Evolutionary conservation across 2,329 filamentous ascomycete genomes (phyloP).

Genomic region (Cryphonectria naterciae): DNA sequence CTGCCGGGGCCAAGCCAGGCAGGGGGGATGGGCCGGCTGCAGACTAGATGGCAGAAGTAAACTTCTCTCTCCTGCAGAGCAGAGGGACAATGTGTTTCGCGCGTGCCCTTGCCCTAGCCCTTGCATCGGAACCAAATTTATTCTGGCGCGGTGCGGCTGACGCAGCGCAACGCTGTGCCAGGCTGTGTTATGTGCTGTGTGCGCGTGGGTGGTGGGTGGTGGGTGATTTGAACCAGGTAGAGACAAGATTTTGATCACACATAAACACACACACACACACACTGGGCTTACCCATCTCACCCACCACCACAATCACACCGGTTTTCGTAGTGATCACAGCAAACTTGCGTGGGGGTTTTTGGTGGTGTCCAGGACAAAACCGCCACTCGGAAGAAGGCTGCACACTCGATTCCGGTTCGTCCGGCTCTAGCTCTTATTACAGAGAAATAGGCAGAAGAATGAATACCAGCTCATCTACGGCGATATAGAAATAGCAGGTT

Average conservation of each 20-base stretch:
- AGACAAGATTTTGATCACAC: neutral
- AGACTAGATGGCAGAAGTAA: neutral
- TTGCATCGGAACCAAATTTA: conserved; percentile 8
- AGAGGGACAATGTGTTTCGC: neutral
- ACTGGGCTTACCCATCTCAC: neutral
- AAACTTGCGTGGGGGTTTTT: neutral
- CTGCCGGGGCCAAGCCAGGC: neutral
- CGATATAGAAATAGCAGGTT: neutral
- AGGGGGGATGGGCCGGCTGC: neutral
- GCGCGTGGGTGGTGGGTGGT: neutral
- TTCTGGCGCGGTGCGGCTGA: conserved; percentile 13
- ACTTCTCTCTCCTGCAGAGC: neutral
- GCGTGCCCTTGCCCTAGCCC: neutral
- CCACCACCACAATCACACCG: neutral
- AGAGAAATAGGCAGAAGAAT: neutral
- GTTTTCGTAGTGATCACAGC: neutral
- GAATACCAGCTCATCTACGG: neutral
- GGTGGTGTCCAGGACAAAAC: neutral
- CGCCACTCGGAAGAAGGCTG: neutral
- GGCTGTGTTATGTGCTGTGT: neutral
- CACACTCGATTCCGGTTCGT: neutral
- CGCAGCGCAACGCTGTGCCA: conserved; percentile 6
- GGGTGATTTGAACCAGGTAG: neutral
- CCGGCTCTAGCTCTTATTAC: neutral
- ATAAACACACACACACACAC: too few relatives aligned